Evolutionary conservation across 306 rosid genomes (phyloP).

Genomic region (Ormosia emarginata): DNA sequence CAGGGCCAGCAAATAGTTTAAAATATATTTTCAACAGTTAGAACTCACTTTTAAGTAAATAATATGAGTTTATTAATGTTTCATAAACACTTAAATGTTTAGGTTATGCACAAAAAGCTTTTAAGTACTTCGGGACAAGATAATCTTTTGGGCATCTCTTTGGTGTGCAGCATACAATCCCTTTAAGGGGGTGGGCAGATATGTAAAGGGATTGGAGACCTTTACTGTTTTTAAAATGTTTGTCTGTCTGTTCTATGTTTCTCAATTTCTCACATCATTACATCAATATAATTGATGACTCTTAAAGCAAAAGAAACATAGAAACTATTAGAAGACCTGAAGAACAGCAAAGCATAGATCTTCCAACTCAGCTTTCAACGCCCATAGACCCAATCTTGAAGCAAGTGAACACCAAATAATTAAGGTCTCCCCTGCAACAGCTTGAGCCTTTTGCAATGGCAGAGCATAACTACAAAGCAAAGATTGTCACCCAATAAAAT

Average conservation of each 20-base stretch:
- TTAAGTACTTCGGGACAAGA: background rate
- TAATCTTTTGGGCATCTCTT: background rate
- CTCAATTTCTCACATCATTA: slow-evolving; percentile 15
- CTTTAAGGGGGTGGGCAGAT: background rate
- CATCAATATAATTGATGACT: background rate
- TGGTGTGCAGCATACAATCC: background rate
- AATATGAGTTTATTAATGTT: background rate
- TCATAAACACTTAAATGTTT: background rate
- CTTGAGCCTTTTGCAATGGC: slow-evolving; percentile 83
- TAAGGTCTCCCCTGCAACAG: slow-evolving; percentile 93
- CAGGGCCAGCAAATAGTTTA: background rate
- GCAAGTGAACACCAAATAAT: slow-evolving; percentile 97
- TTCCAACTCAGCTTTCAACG: slow-evolving; percentile 91
- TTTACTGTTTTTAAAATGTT: background rate
- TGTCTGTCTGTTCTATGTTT: background rate
- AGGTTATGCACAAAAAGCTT: background rate
- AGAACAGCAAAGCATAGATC: slow-evolving; percentile 96
- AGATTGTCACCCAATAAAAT: slow-evolving; percentile 20
- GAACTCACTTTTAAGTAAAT: background rate
- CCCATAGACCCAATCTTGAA: slow-evolving; percentile 95
- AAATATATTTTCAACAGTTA: slow-evolving; percentile 1
- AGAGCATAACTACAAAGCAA: slow-evolving; percentile 67
- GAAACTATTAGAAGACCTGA: slow-evolving; percentile 53
- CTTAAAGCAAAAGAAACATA: slow-evolving; percentile 22
- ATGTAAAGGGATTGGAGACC: background rate